phyloP scores from a whole-genome alignment of 2,329 filamentous ascomycete species.

The Phaeosphaeriaceae sp. region DNA sequence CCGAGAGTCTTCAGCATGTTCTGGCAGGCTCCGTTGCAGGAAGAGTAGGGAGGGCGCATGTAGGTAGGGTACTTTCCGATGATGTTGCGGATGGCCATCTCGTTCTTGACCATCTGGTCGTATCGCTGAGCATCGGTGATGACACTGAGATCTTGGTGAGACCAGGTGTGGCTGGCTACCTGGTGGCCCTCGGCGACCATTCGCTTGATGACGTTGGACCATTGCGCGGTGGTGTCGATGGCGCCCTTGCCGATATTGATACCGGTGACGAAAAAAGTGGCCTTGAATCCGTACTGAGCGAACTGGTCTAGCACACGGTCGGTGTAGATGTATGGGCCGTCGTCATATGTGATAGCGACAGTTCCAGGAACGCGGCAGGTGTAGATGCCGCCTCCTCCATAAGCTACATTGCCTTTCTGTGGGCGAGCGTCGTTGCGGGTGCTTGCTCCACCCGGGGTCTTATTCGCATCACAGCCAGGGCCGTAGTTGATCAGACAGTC shows the following conservation, averaged over 20 bases:
- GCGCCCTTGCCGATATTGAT: constrained; percentile 64
- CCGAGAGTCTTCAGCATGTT: constrained; percentile 53
- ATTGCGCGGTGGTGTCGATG: constrained; percentile 59
- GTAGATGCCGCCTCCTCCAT: constrained; percentile 65
- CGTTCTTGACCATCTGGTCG: constrained; percentile 61
- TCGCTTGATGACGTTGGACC: constrained; percentile 60
- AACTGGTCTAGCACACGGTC: constrained; percentile 67
- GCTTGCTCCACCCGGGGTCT: constrained; percentile 59
- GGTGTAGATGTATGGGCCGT: constrained; percentile 70
- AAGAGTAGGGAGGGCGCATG: constrained; percentile 58
- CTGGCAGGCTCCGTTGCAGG: constrained; percentile 52
- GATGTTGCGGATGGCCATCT: constrained; percentile 63
- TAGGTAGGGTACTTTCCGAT: constrained; percentile 64
- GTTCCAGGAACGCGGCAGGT: constrained; percentile 61
- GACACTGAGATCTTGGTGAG: constrained; percentile 57
- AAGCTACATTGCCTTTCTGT: constrained; percentile 61
- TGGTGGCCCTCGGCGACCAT: constrained; percentile 66
- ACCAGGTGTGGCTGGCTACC: constrained; percentile 66
- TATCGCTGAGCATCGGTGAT: constrained; percentile 53
- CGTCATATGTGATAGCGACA: constrained; percentile 72
- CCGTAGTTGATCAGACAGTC: constrained; percentile 68
- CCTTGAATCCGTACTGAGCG: constrained; percentile 63
- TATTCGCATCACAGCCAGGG: constrained; percentile 66
- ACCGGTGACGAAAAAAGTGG: constrained; percentile 72
- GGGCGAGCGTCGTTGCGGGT: constrained; percentile 62